phyloP scores from a whole-genome alignment of 1,284 basidiomycete species.

The Microbotryum scabiosae region DNA sequence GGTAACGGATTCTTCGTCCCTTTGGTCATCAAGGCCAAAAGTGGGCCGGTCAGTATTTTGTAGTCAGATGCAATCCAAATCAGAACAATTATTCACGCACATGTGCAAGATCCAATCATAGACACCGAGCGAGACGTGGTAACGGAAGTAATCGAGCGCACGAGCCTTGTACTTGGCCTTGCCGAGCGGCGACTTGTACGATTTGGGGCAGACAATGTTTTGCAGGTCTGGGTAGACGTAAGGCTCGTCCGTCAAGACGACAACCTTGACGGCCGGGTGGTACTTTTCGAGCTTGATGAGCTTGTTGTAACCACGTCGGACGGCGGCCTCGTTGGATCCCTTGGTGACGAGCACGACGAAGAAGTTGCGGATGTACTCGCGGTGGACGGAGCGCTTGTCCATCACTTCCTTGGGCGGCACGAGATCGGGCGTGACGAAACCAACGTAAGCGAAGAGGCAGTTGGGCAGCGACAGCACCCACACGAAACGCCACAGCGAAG shows the following conservation, averaged over 20 bases:
- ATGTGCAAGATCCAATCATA: constrained; percentile 44
- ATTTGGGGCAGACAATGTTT: constrained; percentile 43
- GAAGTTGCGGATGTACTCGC: constrained; percentile 42
- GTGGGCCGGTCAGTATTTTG: background rate
- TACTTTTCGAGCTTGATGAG: constrained; percentile 43
- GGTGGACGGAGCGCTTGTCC: constrained; percentile 40
- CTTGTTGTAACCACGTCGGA: constrained; percentile 41
- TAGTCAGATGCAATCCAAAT: background rate
- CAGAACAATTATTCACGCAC: constrained; percentile 6
- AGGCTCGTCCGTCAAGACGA: constrained; percentile 43
- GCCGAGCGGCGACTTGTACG: constrained; percentile 41
- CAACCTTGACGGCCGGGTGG: constrained; percentile 41
- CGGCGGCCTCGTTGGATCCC: constrained; percentile 42
- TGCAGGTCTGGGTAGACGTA: constrained; percentile 43
- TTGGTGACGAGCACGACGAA: constrained; percentile 43
- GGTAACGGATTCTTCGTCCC: constrained; percentile 43
- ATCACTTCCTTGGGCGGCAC: constrained; percentile 35
- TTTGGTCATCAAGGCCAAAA: constrained; percentile 8
- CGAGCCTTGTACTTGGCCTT: constrained; percentile 44
- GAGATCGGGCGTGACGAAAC: constrained; percentile 41
- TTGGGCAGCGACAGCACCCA: constrained; percentile 42
- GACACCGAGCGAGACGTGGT: constrained; percentile 41
- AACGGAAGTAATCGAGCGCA: constrained; percentile 43
- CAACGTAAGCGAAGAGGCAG: constrained; percentile 41
- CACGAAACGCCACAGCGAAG: constrained; percentile 41